A percentile compares a stretch with the other conserved stretches of the same genome.
phyloP scores from a whole-genome alignment of 2,329 filamentous ascomycete genomes.

The Aspergillus fructus region DNA sequence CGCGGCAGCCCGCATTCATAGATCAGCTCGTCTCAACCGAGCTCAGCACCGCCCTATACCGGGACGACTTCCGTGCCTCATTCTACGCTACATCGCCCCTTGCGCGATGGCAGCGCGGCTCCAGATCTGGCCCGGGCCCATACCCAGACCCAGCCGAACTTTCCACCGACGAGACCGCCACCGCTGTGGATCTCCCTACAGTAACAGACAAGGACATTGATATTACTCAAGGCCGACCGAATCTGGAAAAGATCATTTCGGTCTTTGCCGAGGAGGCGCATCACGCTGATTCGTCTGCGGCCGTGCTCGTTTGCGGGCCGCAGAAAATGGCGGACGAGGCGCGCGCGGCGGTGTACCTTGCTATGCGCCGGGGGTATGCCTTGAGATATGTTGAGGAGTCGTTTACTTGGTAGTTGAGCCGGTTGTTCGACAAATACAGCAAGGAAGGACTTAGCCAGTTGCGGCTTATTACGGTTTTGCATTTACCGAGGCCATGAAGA shows the following conservation, averaged over 20 bases:
- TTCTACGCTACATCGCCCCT: constrained; percentile 29
- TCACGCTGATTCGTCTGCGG: constrained; percentile 28
- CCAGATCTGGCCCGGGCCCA: background rate
- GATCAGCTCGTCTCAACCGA: constrained; percentile 27
- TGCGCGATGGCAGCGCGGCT: background rate
- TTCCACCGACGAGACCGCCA: background rate
- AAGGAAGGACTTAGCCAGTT: too few relatives aligned
- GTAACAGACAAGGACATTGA: constrained; percentile 4
- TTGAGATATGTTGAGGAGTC: constrained; percentile 51
- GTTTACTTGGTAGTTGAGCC: constrained; percentile 34
- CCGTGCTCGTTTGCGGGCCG: constrained; percentile 48
- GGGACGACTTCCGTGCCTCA: constrained; percentile 31
- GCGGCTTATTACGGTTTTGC: too few relatives aligned
- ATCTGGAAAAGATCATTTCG: constrained; percentile 36
- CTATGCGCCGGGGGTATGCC: constrained; percentile 32
- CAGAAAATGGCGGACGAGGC: constrained; percentile 47
- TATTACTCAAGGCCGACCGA: constrained; percentile 32
- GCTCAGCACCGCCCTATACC: constrained; percentile 24
- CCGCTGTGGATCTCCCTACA: background rate
- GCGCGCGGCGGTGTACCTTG: constrained; percentile 39
- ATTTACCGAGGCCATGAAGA: background rate
- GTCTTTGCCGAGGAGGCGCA: constrained; percentile 32
- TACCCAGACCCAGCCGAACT: too few relatives aligned
- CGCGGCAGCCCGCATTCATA: constrained; percentile 32
- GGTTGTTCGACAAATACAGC: too few relatives aligned